Percentiles rank a stretch among this genome's conserved stretches.
phyloP scores from a whole-genome alignment of 352 stramenopile genomes.

The Peronospora belbahrii region DNA sequence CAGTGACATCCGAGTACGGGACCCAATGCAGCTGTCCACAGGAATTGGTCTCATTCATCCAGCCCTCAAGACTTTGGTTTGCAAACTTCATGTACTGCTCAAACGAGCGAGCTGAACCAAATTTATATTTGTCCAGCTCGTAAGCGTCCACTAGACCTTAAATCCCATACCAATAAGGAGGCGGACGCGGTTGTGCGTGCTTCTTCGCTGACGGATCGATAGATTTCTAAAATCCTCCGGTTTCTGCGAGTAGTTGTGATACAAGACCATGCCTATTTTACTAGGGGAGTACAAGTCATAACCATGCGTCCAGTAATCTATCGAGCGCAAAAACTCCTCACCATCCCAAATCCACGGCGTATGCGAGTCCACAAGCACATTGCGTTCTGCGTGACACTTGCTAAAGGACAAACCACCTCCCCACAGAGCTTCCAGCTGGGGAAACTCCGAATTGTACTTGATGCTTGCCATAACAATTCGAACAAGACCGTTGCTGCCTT shows the following conservation, averaged over 20 bases:
- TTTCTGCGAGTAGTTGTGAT: constrained; percentile 64
- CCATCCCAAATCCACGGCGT: constrained; percentile 67
- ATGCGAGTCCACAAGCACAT: constrained; percentile 57
- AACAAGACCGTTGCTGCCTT: constrained; percentile 40
- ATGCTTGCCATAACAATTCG: constrained; percentile 66
- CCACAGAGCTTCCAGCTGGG: constrained; percentile 62
- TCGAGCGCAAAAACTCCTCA: constrained; percentile 53
- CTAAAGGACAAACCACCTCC: constrained; percentile 65
- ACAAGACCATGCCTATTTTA: constrained; percentile 40
- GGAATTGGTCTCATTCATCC: constrained; percentile 46
- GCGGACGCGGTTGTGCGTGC: constrained; percentile 36
- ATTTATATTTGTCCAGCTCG: constrained; percentile 45
- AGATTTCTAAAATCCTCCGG: constrained; percentile 41
- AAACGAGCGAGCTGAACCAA: constrained; percentile 42
- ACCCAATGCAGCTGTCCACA: constrained; percentile 61
- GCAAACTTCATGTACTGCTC: constrained; percentile 50
- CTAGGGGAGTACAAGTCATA: constrained; percentile 66
- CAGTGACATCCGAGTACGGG: constrained; percentile 35
- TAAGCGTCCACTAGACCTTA: constrained; percentile 37
- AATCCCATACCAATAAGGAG: constrained; percentile 41
- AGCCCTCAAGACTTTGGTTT: constrained; percentile 33
- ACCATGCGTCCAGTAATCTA: constrained; percentile 51
- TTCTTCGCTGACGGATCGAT: constrained; percentile 31
- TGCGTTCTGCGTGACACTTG: constrained; percentile 71
- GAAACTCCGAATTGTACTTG: constrained; percentile 53